Evolutionary conservation across 768 basidiomycete species (phyloP).

Genomic region (Boletus vinaceobasis): DNA sequence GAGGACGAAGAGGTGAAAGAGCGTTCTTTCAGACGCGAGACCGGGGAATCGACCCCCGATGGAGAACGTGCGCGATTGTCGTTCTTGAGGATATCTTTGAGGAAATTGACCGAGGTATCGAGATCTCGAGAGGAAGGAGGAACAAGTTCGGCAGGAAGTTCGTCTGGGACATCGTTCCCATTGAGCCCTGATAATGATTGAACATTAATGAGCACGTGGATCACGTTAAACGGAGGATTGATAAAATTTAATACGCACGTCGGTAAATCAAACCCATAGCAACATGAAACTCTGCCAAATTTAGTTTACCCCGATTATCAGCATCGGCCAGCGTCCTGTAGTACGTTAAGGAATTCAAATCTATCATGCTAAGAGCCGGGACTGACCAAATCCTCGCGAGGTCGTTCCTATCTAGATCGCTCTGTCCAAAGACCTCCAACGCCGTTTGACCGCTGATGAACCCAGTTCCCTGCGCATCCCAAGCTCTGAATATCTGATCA

Average conservation of each 20-base stretch:
- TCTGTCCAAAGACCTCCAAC: constrained; percentile 90
- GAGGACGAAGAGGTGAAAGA: constrained; percentile 62
- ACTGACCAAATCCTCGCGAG: constrained; percentile 90
- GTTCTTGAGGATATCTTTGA: constrained; percentile 83
- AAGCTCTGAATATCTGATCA: constrained; percentile 94
- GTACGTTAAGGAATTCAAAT: neutral
- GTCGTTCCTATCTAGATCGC: constrained; percentile 85
- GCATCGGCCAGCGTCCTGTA: constrained; percentile 86
- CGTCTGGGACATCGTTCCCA: constrained; percentile 85
- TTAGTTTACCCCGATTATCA: constrained; percentile 93
- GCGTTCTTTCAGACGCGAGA: constrained; percentile 64
- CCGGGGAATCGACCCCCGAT: constrained; percentile 45
- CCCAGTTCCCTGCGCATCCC: constrained; percentile 78
- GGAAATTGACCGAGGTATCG: constrained; percentile 81
- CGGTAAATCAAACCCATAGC: constrained; percentile 98
- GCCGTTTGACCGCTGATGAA: constrained; percentile 87
- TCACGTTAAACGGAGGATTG: neutral
- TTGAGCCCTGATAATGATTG: constrained; percentile 64
- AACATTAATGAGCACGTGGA: neutral
- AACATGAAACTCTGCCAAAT: constrained; percentile 94
- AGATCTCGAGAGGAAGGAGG: constrained; percentile 91
- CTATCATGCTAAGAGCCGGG: neutral
- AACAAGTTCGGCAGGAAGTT: constrained; percentile 83
- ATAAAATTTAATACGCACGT: constrained; percentile 50
- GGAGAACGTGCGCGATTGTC: constrained; percentile 77